A percentile compares a stretch with the other conserved stretches of the same genome.
Conservation (phyloP, 148 eudicot genomes). For the Chenopodium formosanum region DNA sequence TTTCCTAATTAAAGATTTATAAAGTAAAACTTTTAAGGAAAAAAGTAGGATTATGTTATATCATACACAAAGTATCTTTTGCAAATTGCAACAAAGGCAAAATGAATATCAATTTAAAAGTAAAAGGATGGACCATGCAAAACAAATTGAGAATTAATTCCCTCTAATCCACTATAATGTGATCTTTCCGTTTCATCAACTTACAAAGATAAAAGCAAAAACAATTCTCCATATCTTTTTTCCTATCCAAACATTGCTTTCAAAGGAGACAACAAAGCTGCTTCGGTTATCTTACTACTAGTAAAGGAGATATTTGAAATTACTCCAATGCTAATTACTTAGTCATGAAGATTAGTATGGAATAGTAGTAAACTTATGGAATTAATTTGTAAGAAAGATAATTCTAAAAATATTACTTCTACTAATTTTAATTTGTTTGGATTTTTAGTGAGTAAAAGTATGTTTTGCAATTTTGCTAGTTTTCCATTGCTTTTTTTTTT, state of each 20-base stretch:
- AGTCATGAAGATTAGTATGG: neutral
- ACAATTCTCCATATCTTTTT: neutral
- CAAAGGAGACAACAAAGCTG: slow-evolving; percentile 10
- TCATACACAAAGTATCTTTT: neutral
- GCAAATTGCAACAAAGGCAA: neutral
- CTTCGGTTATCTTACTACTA: neutral
- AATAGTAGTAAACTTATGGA: neutral
- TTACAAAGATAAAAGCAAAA: neutral
- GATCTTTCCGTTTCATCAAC: neutral
- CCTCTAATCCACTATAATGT: neutral
- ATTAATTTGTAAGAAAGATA: too few relatives aligned
- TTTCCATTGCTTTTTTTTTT: too few relatives aligned
- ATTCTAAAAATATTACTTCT: neutral
- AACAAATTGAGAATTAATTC: neutral
- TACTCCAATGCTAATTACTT: neutral
- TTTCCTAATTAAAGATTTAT: neutral
- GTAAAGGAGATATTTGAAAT: neutral
- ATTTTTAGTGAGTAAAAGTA: too few relatives aligned
- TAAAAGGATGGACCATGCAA: neutral
- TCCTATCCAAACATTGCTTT: neutral
- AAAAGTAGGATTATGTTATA: neutral
- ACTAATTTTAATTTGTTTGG: neutral
- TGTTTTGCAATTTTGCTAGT: too few relatives aligned
- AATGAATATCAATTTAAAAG: neutral
- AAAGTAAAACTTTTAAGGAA: neutral